These are phyloP conservation scores for Pseudocercospora ulei DNA, from an alignment of 2,329 filamentous ascomycete species.

Conservation along the genomic window DNA sequence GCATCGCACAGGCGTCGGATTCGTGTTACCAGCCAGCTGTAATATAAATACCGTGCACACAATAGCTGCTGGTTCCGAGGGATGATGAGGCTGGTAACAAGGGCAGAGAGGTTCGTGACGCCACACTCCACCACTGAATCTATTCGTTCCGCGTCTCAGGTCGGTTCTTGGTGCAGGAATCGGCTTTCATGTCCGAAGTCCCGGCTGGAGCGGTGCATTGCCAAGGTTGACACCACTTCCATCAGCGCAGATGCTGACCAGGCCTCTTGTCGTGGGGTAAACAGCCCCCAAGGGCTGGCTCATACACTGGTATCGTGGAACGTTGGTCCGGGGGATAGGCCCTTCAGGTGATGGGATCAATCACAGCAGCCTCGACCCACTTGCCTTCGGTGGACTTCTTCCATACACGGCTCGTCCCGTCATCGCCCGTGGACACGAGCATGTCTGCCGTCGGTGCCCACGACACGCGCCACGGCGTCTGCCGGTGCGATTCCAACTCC, in stretches of 20 bases:
- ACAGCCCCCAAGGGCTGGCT: no score
- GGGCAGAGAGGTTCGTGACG: slow-evolving; percentile 9
- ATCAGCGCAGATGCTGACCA: no score
- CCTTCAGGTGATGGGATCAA: slow-evolving; percentile 38
- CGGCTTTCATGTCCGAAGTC: no score
- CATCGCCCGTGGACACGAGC: slow-evolving; percentile 65
- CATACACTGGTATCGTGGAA: no score
- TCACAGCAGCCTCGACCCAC: slow-evolving; percentile 44
- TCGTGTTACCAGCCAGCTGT: slow-evolving; percentile 5
- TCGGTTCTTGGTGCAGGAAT: no score
- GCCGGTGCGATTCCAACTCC: slow-evolving; percentile 56
- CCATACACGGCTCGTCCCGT: slow-evolving; percentile 51
- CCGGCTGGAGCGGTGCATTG: no score
- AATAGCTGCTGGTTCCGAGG: slow-evolving; percentile 9
- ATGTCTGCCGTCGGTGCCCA: slow-evolving; percentile 57
- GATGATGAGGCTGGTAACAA: slow-evolving; percentile 10
- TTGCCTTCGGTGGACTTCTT: slow-evolving; percentile 43
- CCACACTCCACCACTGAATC: slow-evolving; percentile 7
- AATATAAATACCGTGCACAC: slow-evolving; percentile 6
- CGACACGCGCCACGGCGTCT: slow-evolving; percentile 64
- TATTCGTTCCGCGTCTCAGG: slow-evolving; percentile 7
- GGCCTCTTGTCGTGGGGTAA: no score
- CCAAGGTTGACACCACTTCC: no score
- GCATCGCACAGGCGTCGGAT: slow-evolving; percentile 12
- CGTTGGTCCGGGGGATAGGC: no score